phyloP scores from a whole-genome alignment of 169 alveolate genomes.

The Theileria luwenshuni region DNA sequence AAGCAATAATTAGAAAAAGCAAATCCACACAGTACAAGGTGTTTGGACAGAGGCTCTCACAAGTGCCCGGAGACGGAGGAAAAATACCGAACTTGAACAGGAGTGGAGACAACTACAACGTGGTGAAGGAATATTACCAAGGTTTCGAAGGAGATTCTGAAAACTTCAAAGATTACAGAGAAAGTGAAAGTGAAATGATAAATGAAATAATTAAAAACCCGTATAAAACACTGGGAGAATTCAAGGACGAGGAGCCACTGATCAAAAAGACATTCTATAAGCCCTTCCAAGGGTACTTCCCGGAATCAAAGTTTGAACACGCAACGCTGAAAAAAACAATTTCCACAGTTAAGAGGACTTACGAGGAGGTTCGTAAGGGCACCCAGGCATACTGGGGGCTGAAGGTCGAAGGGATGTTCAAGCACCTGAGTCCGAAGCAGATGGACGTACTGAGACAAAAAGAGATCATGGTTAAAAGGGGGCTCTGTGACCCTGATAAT shows the following conservation, averaged over 20 bases:
- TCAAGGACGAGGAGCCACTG: slow-evolving; percentile 37
- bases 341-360: slow-evolving; percentile 7
- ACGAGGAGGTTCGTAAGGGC: slow-evolving; percentile 20
- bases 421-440: slow-evolving; percentile 17
- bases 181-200: slow-evolving; percentile 13
- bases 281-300: neutral
- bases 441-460: slow-evolving; percentile 34
- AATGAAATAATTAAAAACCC: slow-evolving; percentile 30
- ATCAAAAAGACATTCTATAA: slow-evolving; percentile 24
- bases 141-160: neutral
- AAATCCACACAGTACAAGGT: neutral
- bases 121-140: slow-evolving; percentile 31
- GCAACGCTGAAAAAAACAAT: slow-evolving; percentile 38
- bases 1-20: slow-evolving; percentile 5
- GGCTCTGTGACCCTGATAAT: slow-evolving; percentile 25
- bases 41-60: slow-evolving; percentile 57
- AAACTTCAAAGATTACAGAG: neutral
- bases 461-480: slow-evolving; percentile 53
- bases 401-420: slow-evolving; percentile 33
- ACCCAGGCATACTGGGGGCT: slow-evolving; percentile 52
- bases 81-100: slow-evolving; percentile 20
- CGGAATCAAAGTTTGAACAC: slow-evolving; percentile 18
- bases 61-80: slow-evolving; percentile 65
- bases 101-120: slow-evolving; percentile 18
- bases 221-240: slow-evolving; percentile 31